These are phyloP conservation scores for Barbatosphaeria neglecta DNA, from an alignment of 495 filamentous ascomycete species.

Conservation along the genomic window DNA sequence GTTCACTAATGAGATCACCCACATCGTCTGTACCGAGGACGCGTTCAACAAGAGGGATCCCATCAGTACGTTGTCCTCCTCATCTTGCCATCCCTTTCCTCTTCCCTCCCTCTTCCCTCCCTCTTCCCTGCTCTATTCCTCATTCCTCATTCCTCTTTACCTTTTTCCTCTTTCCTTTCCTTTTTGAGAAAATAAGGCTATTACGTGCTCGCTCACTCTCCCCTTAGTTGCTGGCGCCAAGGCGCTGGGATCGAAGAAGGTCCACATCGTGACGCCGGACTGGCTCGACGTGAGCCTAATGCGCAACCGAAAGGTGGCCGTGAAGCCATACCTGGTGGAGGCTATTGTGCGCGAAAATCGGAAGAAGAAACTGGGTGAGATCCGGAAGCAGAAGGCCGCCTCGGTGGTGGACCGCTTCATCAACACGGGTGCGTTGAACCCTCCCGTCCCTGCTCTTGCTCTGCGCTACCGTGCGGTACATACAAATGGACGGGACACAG, in stretches of 20 bases:
- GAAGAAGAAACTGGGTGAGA: slow-evolving; percentile 7
- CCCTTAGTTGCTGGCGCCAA: slow-evolving; percentile 11
- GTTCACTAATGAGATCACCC: slow-evolving; percentile 18
- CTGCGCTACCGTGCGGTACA: too few species aligned
- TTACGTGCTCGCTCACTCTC: too few species aligned
- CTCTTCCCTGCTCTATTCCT: background rate
- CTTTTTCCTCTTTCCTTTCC: too few species aligned
- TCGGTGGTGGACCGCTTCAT: slow-evolving; percentile 29
- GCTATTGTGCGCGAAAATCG: background rate
- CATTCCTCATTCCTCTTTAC: too few species aligned
- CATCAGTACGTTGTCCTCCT: slow-evolving; percentile 1
- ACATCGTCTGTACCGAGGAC: slow-evolving; percentile 21
- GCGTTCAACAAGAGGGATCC: slow-evolving; percentile 13
- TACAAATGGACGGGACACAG: too few species aligned
- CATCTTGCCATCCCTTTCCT: background rate
- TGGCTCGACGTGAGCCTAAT: slow-evolving; percentile 28
- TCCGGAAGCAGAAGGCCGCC: slow-evolving; percentile 38
- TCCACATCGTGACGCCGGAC: slow-evolving; percentile 20
- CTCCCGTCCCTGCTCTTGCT: background rate
- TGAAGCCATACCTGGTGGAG: slow-evolving; percentile 10
- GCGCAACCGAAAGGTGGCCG: slow-evolving; percentile 4
- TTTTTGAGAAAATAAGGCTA: too few species aligned
- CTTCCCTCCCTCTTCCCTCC: background rate
- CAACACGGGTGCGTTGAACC: slow-evolving; percentile 16
- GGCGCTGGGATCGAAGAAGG: slow-evolving; percentile 2